These are phyloP conservation scores for Leccinellum albellum DNA, from an alignment of 768 basidiomycete genomes.

Conservation along the genomic window DNA sequence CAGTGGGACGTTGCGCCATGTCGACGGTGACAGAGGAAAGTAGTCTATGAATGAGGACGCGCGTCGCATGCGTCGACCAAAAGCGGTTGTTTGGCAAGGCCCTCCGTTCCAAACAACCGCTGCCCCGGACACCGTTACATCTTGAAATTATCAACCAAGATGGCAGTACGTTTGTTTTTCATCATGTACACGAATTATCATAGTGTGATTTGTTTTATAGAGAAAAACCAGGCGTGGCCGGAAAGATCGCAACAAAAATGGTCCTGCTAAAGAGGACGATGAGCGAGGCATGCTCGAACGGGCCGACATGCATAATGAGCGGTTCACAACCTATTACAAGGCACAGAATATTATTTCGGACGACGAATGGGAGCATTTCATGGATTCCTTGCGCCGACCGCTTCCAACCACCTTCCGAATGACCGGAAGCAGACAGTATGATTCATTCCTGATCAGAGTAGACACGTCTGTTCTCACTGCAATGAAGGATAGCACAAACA, in stretches of 20 bases:
- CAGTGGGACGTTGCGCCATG: constrained; percentile 60
- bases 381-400: constrained; percentile 60
- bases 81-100: constrained; percentile 30
- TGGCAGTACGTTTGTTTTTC: constrained; percentile 14
- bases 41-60: constrained; percentile 23
- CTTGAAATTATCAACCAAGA: background rate
- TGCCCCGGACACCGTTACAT: background rate
- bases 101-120: constrained; percentile 32
- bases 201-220: background rate
- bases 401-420: constrained; percentile 94
- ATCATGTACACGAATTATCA: background rate
- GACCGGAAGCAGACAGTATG: constrained; percentile 80
- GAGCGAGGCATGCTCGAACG: constrained; percentile 55
- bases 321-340: constrained; percentile 65
- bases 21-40: constrained; percentile 10
- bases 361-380: constrained; percentile 75
- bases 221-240: constrained; percentile 17
- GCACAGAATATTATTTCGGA: constrained; percentile 73
- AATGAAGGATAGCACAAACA: constrained; percentile 56
- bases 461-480: background rate
- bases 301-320: constrained; percentile 66
- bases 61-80: constrained; percentile 26
- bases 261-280: constrained; percentile 28
- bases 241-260: background rate
- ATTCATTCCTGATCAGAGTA: background rate